Conservation (phyloP, 2,329 filamentous ascomycete species). For the Talaromyces sp. region DNA sequence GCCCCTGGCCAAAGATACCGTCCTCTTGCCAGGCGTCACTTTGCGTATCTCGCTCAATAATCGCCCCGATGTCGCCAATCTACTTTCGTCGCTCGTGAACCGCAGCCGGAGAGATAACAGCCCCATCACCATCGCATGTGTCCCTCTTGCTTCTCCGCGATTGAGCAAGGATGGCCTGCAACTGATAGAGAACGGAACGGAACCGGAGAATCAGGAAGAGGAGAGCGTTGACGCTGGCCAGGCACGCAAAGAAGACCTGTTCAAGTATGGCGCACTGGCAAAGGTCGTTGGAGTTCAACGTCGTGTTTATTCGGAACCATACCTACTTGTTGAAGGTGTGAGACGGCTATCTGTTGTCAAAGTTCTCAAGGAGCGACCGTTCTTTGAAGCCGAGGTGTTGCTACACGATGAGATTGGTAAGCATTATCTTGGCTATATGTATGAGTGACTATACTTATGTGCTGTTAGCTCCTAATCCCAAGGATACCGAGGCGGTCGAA, state of each 20-base stretch:
- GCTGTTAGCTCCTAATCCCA: constrained; percentile 38
- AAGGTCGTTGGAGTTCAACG: constrained; percentile 78
- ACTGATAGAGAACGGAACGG: constrained; percentile 64
- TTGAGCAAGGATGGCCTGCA: constrained; percentile 73
- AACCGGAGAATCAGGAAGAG: constrained; percentile 43
- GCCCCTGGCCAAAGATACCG: constrained; percentile 73
- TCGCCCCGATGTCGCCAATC: constrained; percentile 82
- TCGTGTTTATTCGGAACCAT: constrained; percentile 71
- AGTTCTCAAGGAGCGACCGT: constrained; percentile 74
- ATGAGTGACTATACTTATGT: neutral
- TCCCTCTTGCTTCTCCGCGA: constrained; percentile 76
- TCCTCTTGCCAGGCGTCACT: constrained; percentile 82
- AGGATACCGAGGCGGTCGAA: constrained; percentile 65
- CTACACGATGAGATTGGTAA: constrained; percentile 68
- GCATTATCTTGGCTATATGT: constrained; percentile 23
- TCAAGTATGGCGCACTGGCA: constrained; percentile 75
- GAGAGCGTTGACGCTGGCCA: constrained; percentile 58
- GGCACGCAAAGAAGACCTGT: constrained; percentile 71
- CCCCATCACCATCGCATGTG: constrained; percentile 77
- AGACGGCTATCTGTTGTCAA: constrained; percentile 73
- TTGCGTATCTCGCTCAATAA: constrained; percentile 80
- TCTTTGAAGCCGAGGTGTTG: constrained; percentile 78
- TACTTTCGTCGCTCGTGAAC: constrained; percentile 82
- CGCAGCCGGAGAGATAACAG: constrained; percentile 66
- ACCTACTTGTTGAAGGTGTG: constrained; percentile 81